These are phyloP conservation scores for Ceratocystiopsis minuta DNA, from an alignment of 2,329 filamentous ascomycete species.

Conservation along the genomic window DNA sequence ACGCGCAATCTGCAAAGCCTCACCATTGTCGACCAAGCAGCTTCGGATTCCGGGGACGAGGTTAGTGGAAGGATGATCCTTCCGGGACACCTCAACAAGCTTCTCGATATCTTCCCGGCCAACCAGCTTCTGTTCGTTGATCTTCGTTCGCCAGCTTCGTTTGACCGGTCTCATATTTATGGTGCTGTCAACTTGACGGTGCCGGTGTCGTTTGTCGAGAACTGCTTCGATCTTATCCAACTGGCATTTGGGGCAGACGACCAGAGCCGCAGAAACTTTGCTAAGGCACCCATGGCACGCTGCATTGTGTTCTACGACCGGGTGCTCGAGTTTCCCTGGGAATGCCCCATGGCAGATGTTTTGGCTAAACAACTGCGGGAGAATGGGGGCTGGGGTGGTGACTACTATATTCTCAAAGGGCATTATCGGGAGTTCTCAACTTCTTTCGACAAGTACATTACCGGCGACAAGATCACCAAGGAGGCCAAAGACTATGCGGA, in stretches of 20 bases:
- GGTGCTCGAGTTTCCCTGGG: conserved; percentile 29
- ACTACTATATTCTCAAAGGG: conserved; percentile 36
- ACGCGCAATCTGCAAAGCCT: conserved; percentile 26
- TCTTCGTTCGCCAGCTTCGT: conserved; percentile 27
- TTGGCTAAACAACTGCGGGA: conserved; percentile 26
- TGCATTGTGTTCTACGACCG: conserved; percentile 36
- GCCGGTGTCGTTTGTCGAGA: conserved; percentile 29
- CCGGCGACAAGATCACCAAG: conserved; percentile 23
- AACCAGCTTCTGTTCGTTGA: conserved; percentile 31
- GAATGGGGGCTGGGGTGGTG: conserved; percentile 29
- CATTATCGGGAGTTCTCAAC: conserved; percentile 36
- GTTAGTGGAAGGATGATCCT: conserved; percentile 28
- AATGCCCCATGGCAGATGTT: conserved; percentile 29
- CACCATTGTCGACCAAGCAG: conserved; percentile 19
- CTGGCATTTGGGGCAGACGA: conserved; percentile 28
- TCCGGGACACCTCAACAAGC: conserved; percentile 29
- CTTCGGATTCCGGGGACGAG: conserved; percentile 4
- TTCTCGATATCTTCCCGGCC: conserved; percentile 31
- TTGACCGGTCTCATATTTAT: conserved; percentile 32
- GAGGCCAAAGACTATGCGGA: conserved; percentile 23
- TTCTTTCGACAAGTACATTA: conserved; percentile 33
- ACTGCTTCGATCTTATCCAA: conserved; percentile 31
- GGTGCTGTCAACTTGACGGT: conserved; percentile 33
- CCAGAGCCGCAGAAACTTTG: conserved; percentile 26
- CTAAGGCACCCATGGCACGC: conserved; percentile 26